Base-by-base conservation (phyloP, 768 basidiomycete species). In the Cyclocybe aegerita region DNA sequence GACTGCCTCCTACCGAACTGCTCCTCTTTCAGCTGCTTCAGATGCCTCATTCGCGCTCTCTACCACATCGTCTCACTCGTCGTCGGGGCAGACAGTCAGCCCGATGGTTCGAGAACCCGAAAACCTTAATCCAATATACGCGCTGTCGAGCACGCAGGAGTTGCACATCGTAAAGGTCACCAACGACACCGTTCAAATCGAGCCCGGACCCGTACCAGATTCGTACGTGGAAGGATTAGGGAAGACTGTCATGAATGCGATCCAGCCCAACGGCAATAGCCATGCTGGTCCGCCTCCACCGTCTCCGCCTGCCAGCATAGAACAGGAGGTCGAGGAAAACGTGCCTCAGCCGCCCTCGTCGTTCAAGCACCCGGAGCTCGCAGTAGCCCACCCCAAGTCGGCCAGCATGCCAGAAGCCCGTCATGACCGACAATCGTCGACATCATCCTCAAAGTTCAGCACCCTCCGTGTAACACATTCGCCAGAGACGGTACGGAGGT, bases 251-350 rank as follows among this genome's bases (percentile, higher is more conserved):
- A 49, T 65, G 50, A 65, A 66, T 48, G 63, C 66, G 50, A 63
- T 69, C 7, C 60, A 48, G 34, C 39, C 53, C 36, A 55, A 44
- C 16, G 58, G 39, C 10, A 10, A 59, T 36, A 39, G 46, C 40
- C 67, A 66, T 54, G 46, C 66, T 38, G 82, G 83, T n/a, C 83
- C 82, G 7, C 81, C 81, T 0, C 82, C 81, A 2, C 81, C 83
- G 8, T 83, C 55, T 30, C 69, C 68, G 17, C 70, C 69, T 9
- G 68, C 67, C 4, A 71, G 69, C 47, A 57, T 69, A 40, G 66
- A 70, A 10, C 64, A 66, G n/a, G 48, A 43, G 38, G 55, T 56
- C 50, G 57, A 63, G 41, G 56, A 60, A 23, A 23, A 23, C 23
- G 23, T 23, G 23, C 23, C 1, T 23, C 23, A 23, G 23, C 23